Evolutionary conservation across 257 asterid species (phyloP).

Genomic region (Eustoma russellianum): DNA sequence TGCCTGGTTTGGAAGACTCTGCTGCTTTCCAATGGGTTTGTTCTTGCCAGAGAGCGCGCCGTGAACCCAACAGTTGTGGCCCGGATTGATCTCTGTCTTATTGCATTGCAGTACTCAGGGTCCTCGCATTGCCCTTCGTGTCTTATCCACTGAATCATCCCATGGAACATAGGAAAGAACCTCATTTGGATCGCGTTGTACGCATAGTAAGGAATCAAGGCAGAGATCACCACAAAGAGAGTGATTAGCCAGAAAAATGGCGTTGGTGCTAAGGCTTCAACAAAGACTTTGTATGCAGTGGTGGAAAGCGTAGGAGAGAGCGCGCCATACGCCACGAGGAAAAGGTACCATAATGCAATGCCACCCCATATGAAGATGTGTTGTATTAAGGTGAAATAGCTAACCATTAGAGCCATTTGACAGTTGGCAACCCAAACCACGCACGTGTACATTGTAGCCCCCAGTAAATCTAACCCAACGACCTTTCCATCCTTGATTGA

Average conservation of each 20-base stretch:
- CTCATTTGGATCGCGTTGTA: constrained; percentile 35
- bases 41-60: constrained; percentile 81
- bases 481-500: constrained; percentile 60
- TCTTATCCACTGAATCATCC: constrained; percentile 87
- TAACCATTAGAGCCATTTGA: constrained; percentile 75
- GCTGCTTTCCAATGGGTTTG: constrained; percentile 41
- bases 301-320: constrained; percentile 35
- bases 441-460: constrained; percentile 79
- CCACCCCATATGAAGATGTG: constrained; percentile 94
- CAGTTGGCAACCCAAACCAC: constrained; percentile 89
- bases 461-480: constrained; percentile 47
- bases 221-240: constrained; percentile 29
- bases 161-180: constrained; percentile 63
- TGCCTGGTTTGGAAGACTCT: constrained; percentile 12
- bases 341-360: constrained; percentile 69
- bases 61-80: constrained; percentile 76
- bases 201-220: constrained; percentile 45
- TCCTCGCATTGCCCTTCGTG: constrained; percentile 63
- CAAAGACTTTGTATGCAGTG: constrained; percentile 59
- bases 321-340: constrained; percentile 66
- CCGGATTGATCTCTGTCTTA: constrained; percentile 70
- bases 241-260: constrained; percentile 58
- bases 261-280: constrained; percentile 64
- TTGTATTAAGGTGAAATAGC: constrained; percentile 82
- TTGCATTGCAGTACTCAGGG: constrained; percentile 53